Percentiles rank a stretch among this genome's conserved stretches.
Evolutionary conservation across 1,139 yeast species (phyloP).

Genomic region (Diutina catenulata): DNA sequence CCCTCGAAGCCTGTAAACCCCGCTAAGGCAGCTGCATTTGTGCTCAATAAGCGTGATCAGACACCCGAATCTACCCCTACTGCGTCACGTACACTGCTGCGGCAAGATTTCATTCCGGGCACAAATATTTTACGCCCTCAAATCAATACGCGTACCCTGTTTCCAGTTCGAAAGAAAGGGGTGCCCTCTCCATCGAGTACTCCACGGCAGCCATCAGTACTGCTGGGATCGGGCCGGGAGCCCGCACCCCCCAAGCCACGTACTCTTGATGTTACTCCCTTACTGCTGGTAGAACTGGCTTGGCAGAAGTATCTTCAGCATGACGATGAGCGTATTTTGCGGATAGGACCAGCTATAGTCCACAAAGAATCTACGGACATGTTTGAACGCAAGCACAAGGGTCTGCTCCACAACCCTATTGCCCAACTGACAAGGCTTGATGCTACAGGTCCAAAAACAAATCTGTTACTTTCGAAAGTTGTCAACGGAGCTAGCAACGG

Average conservation of each 20-base stretch:
- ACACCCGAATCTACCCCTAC: constrained; percentile 8
- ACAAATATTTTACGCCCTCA: constrained; percentile 47
- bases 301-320: constrained; percentile 53
- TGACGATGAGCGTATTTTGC: constrained; percentile 60
- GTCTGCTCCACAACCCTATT: constrained; percentile 48
- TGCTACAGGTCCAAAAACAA: constrained; percentile 13
- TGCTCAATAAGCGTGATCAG: constrained; percentile 19
- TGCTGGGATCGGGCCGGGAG: too few species aligned
- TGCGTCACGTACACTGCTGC: constrained; percentile 6
- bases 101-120: constrained; percentile 40
- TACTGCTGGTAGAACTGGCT: constrained; percentile 51
- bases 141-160: constrained; percentile 20
- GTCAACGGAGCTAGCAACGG: constrained; percentile 36
- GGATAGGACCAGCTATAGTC: constrained; percentile 43
- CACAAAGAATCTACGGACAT: constrained; percentile 27
- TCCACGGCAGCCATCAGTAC: too few species aligned
- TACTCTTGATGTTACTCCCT: constrained; percentile 28
- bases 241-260: too few species aligned
- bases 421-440: constrained; percentile 21
- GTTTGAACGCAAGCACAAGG: constrained; percentile 47
- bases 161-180: constrained; percentile 3
- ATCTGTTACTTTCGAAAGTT: constrained; percentile 34
- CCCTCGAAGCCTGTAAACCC: constrained; percentile 16
- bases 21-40: constrained; percentile 36
- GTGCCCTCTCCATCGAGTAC: too few species aligned